Evolutionary conservation across 306 rosid species (phyloP), one percentile per base, ranked within the genome.

Genomic region (Fragaria ananassa): DNA sequence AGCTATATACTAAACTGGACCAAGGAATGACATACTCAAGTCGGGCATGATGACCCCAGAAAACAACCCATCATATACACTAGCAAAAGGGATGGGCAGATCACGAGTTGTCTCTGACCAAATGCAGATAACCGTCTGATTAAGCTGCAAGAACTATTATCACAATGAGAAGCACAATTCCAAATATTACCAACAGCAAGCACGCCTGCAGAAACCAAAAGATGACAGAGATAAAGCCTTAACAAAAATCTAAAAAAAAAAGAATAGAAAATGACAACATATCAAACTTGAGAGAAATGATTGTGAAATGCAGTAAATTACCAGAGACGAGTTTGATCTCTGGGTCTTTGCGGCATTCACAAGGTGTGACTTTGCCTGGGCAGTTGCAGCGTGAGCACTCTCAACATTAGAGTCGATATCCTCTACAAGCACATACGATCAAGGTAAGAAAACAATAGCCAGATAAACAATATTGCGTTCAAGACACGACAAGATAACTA

Each of bases 111-210:
- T 81, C 74, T 73, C 6, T 19, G 70, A 72, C 69, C 29, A 37
- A 81, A 74, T 79, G 42, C 58, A 21, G 76, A 64, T 50, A 66
- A 60, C 68, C 80, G 79, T 18, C 61, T 31, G 57, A 75, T 85
- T 90, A 94, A 65, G 94, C 97, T 54, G 92, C 97, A 46, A 94
- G 89, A 57, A 94, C 89, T 72, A 94, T 80, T 77, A 94, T 78
- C 86, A 91, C 87, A 60, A 94, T 94, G 73, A 94, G 97, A 69
- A 94, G 96, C 80, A 94, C 93, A 15, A 94, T 84, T 69, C 96
- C 98, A 50, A 94, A 91, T 81, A 94, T 94, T 86, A 94, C 98
- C 96, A 89, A 73, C 68, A 94, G 98, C 87, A 94, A 90, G 87
- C 97, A 94, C 34, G 91, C 63, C 98, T 94, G 86, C 77, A 69